Conservation (phyloP, 495 filamentous ascomycete species). For the Hypoxylon cercidicola region DNA sequence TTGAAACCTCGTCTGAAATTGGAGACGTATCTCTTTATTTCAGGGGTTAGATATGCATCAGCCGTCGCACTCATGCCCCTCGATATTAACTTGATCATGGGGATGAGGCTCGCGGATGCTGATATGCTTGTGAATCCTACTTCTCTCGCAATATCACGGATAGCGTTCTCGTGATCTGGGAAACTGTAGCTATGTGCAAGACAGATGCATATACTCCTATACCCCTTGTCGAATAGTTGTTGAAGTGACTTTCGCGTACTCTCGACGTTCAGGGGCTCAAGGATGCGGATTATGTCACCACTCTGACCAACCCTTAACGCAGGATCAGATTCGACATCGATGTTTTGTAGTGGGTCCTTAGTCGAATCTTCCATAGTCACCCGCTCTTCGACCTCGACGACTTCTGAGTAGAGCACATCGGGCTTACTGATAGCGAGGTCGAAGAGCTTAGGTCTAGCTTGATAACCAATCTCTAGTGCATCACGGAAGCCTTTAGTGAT, state of each 20-base stretch:
- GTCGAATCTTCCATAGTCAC: slow-evolving; percentile 89
- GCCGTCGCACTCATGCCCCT: slow-evolving; percentile 46
- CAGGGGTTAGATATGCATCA: slow-evolving; percentile 49
- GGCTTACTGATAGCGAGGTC: slow-evolving; percentile 83
- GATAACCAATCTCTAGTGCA: slow-evolving; percentile 83
- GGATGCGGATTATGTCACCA: slow-evolving; percentile 37
- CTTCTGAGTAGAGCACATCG: slow-evolving; percentile 78
- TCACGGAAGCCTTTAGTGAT: slow-evolving; percentile 78
- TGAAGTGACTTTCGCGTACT: slow-evolving; percentile 29
- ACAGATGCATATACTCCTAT: slow-evolving; percentile 41
- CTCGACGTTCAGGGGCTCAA: slow-evolving; percentile 36
- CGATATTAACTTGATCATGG: slow-evolving; percentile 49
- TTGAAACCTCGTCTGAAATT: slow-evolving; percentile 78
- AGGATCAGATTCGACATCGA: slow-evolving; percentile 55
- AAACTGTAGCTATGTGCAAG: slow-evolving; percentile 49
- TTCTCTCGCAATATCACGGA: slow-evolving; percentile 60
- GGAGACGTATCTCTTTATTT: slow-evolving; percentile 51
- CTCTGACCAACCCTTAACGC: slow-evolving; percentile 41
- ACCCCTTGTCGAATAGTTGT: slow-evolving; percentile 39
- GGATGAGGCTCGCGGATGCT: slow-evolving; percentile 37
- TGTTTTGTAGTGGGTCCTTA: slow-evolving; percentile 63
- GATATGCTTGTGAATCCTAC: slow-evolving; percentile 41
- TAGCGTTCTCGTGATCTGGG: slow-evolving; percentile 48
- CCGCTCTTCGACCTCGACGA: slow-evolving; percentile 83
- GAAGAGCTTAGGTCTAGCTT: slow-evolving; percentile 85